Base-by-base conservation (phyloP, 768 basidiomycete species). In the Cystofilobasidium macerans region DNA sequence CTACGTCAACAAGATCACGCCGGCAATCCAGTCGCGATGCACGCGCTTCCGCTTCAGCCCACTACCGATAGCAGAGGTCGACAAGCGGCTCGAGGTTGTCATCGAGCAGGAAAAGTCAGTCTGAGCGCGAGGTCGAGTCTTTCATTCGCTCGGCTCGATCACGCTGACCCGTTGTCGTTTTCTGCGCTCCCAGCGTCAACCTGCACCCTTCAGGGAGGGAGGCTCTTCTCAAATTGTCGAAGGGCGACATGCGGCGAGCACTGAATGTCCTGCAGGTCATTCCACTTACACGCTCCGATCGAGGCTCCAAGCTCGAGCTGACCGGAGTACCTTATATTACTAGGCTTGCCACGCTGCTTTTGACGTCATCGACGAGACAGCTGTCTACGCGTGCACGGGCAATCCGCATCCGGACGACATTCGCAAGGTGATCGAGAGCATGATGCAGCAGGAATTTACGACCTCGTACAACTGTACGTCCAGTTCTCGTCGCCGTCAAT, bases 1-100 rank as follows among this genome's bases (percentile, higher is more conserved):
- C 78, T 99, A 99, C 72, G 95, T 98, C 76, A 98, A 98, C 82
- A 98, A 97, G 77, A 98, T 99, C 72, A 85, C 87, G 0, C 95
- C 95, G 2, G 95, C 95, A 38, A 95, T 99, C 58, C 95, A 99
- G 77, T 95, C 91, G 77, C 87, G 95, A 58, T 98, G 95, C 78
- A 99, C 95, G 8, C 82, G 94, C 48, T 99, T 98, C 78, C 83
- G 95, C 56, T 98, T 99, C 79, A 93, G 89, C 12, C 95, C 95
- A 1, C 77, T 98, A 24, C 90, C 92, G 1, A 84, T 86, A 20
- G 70, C 72, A 12, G 89, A 98, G 75, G 88, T 98, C 1, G 86
- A 93, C 78, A 87, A 85, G 76, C 81, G 91, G 60, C 75, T 98
- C 40, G 78, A 83, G 36, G 80, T 78, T 20, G 89, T 99, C 22